Evolutionary conservation across 768 basidiomycete genomes (phyloP).

Genomic region (Tricholoma saponaceum): DNA sequence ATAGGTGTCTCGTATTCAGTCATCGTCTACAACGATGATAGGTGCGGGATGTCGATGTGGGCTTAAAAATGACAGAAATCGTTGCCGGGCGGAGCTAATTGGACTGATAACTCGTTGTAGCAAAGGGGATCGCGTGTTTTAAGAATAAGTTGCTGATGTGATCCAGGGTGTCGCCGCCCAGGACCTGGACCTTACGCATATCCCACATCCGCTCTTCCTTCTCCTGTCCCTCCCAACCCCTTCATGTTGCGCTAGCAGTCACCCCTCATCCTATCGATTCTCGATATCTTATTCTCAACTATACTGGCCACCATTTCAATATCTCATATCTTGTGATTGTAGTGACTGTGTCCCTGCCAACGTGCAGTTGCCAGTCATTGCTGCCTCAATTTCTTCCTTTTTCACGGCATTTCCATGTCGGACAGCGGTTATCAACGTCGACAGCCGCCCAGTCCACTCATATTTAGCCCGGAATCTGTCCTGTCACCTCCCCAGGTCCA

Average conservation of each 20-base stretch:
- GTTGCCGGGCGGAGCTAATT: neutral
- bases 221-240: constrained; percentile 12
- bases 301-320: constrained; percentile 15
- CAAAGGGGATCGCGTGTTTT: neutral
- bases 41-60: neutral
- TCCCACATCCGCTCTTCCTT: constrained; percentile 19
- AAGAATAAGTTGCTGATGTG: constrained; percentile 14
- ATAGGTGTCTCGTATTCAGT: neutral
- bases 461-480: constrained; percentile 67
- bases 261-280: constrained; percentile 8
- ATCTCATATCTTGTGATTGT: neutral
- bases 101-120: neutral
- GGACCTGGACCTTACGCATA: constrained; percentile 7
- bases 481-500: constrained; percentile 46
- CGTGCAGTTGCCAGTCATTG: constrained; percentile 17
- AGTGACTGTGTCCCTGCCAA: constrained; percentile 6
- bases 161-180: constrained; percentile 7
- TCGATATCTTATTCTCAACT: constrained; percentile 15
- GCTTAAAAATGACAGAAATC: neutral
- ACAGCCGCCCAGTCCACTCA: constrained; percentile 75
- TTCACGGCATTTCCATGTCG: constrained; percentile 35
- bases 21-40: neutral
- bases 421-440: constrained; percentile 48
- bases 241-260: constrained; percentile 28
- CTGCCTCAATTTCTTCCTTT: constrained; percentile 15